Conservation (phyloP, 768 basidiomycete genomes). For the Russula emetica region DNA sequence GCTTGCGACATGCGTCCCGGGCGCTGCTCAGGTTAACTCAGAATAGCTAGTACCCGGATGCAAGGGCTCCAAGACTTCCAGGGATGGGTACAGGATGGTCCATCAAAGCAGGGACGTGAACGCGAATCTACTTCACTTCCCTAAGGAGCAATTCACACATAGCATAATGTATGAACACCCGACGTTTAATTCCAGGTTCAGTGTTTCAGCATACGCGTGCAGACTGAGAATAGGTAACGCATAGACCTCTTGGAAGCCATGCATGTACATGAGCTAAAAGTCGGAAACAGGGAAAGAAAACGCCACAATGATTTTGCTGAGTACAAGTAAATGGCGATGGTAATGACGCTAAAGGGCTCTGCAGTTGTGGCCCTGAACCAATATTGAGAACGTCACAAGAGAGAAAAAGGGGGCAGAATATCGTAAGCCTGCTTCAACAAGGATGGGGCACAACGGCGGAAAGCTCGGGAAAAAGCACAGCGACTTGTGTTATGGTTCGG, state of each 20-base stretch:
- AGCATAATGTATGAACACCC: neutral
- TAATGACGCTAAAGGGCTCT: no score
- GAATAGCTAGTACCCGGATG: neutral
- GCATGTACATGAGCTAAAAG: neutral
- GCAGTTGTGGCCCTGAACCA: neutral
- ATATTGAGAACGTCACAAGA: neutral
- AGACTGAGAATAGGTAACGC: neutral
- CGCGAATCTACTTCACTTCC: neutral
- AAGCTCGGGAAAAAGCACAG: neutral
- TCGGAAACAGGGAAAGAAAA: neutral
- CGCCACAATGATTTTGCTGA: neutral
- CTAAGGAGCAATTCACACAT: neutral
- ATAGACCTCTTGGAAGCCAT: neutral
- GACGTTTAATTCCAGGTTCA: neutral
- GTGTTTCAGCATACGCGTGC: neutral
- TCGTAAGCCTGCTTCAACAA: neutral
- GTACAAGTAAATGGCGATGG: neutral
- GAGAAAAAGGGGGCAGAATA: neutral
- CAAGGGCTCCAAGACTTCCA: neutral
- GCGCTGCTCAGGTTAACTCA: constrained; percentile 5
- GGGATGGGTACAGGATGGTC: neutral
- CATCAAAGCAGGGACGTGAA: neutral
- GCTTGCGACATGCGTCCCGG: constrained; percentile 1
- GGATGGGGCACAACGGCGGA: neutral
- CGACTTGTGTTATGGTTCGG: neutral